A percentile compares a stretch with the other conserved stretches of the same genome.
phyloP scores from a whole-genome alignment of 176 grass and related monocot genomes.

The Secale cereale region DNA sequence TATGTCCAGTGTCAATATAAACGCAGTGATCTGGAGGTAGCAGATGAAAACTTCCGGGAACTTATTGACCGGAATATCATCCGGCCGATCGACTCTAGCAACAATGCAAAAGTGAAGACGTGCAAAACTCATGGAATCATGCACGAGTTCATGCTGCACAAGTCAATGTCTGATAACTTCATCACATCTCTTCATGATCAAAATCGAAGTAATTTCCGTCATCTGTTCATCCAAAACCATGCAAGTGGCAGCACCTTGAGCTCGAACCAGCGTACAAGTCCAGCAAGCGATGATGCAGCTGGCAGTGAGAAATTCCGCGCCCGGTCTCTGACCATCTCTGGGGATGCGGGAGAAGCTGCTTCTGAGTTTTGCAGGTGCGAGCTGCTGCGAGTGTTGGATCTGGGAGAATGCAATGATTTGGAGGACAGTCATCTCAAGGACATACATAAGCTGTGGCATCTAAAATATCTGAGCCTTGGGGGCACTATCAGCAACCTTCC shows the following conservation, averaged over 20 bases:
- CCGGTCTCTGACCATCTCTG: slow-evolving; percentile 4
- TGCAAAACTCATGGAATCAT: slow-evolving; percentile 17
- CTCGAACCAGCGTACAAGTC: not conserved
- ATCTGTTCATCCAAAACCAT: not conserved
- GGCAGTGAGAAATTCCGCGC: not conserved
- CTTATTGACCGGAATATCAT: slow-evolving; percentile 7
- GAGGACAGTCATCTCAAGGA: not conserved
- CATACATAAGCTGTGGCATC: slow-evolving; percentile 1
- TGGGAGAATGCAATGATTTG: slow-evolving; percentile 11
- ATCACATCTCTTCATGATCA: slow-evolving; percentile 9
- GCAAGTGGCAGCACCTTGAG: not conserved
- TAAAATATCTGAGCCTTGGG: slow-evolving; percentile 4
- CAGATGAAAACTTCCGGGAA: not conserved
- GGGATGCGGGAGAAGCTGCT: not conserved
- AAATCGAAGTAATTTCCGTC: not conserved
- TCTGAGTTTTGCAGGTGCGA: not conserved
- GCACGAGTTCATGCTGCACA: slow-evolving; percentile 25
- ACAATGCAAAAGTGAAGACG: not conserved
- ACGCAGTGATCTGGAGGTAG: not conserved
- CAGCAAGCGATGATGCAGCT: not conserved
- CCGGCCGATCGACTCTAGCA: not conserved
- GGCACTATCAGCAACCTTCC: slow-evolving; percentile 4
- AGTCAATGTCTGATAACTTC: slow-evolving; percentile 10
- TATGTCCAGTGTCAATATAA: not conserved
- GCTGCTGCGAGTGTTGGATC: slow-evolving; percentile 16